Base-by-base conservation (phyloP, 2,329 filamentous ascomycete genomes). In the Metarhizium brunneum region DNA sequence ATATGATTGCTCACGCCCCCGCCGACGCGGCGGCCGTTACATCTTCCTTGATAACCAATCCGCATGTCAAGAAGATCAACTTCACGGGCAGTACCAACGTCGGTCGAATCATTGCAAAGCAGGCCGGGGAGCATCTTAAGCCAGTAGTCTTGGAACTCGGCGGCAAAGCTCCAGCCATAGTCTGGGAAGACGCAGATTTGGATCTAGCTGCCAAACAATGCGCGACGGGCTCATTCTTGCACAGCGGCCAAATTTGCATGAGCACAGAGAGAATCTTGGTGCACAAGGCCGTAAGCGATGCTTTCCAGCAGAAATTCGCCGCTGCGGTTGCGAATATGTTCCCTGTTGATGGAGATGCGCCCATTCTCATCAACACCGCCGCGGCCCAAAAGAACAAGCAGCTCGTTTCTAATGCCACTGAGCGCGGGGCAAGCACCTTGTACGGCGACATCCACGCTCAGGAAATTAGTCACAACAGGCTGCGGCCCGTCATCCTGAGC, bases 171-270 rank as follows among this genome's bases (percentile, higher is more conserved):
- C 83, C 84, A 0, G 84, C 87, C 2, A 86, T 95, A 58, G 84
- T 95, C 0, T 83, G 87, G 68, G 85, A 88, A 52, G 90, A 95
- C 68, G 90, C 90, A 14, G 81, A 95, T 64, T 67, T 95, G 45
- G 78, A 87, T 35, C 76, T 82, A 29, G 89, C 90, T 0, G 90
- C 88, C 0, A 68, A 76, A 13, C 80, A 84, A 63, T 88, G 86
- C 62, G 83, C 83, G 0, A 68, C 87, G 1, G 90, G 89, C 3
- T 77, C 88, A 0, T 91, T 92, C 65, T 64, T 90, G 57, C 81
- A 92, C 67, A 76, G 76, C 2, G 90, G 90, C 0, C 90, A 95
- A 72, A 83, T 94, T 49, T 95, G 90, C 76, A 94, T 95, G 89
- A 80, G 81, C 18, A 94, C 90, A 0, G 90, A 95, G 71, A 81